Evolutionary conservation across 352 stramenopile genomes (phyloP), one percentile per base, ranked within the genome.

Genomic region (Thalassiosira hispida): DNA sequence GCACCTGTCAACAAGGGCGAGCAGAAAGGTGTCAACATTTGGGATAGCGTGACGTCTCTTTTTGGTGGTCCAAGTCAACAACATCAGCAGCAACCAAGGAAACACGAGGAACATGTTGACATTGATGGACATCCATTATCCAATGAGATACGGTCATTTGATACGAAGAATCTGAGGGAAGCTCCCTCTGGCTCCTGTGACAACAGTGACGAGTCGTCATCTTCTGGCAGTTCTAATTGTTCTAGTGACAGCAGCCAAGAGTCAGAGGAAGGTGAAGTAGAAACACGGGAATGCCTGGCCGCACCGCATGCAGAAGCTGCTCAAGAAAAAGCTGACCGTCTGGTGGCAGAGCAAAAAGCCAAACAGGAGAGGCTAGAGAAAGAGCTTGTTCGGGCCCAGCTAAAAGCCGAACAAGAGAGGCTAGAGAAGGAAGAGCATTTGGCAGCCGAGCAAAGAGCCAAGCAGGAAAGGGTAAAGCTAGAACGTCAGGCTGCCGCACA

Each of bases 51-150:
- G 6, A 60, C 47, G 0, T 72, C 62, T 25, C 27, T 72, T 47
- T 72, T 72, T 61, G 62, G 62, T 23, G 56, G 56, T 40, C 31
- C 56, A 29, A 35, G 25, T 6, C 42, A 46, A 16, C 42, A 59
- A 8, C 56, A 40, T 46, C 44, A 67, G 20, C 23, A 53, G 31
- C 31, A 52, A 2, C 55, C 33, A 18, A 27, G 20, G n/a, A 20
- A 35, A 46, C 16, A 2, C 11, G n/a, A 42, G 2, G 8, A 1
- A 22, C n/a, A 42, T 3, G 27, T 69, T 27, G 25, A 62, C 6
- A 33, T 68, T 12, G 35, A 76, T 25, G 55, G 60, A 8, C 67
- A 76, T 44, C 67, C 67, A n/a, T 27, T 76, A 27, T 60, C 20
- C 18, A 23, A 59, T 14, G 56, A 76, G n/a, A 57, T 76, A 2